Evolutionary conservation across 441 rosid genomes (phyloP).

Genomic region (Euphorbia celastroides): DNA sequence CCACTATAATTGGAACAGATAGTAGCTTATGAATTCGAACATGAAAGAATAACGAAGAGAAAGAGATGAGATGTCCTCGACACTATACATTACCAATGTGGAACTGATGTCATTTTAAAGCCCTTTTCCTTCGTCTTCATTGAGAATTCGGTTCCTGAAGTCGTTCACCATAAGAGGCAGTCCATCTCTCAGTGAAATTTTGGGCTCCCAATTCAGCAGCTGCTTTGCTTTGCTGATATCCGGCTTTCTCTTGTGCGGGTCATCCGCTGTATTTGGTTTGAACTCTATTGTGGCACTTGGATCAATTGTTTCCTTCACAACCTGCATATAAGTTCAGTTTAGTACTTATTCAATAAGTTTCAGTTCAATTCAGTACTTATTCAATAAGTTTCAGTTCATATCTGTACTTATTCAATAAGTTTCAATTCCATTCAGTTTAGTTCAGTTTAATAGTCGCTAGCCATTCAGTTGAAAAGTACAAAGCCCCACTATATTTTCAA

Average conservation of each 20-base stretch:
- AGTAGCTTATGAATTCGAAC: slow-evolving; percentile 7
- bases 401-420: too few species aligned
- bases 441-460: too few species aligned
- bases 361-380: too few species aligned
- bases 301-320: slow-evolving; percentile 85
- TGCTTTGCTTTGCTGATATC: slow-evolving; percentile 92
- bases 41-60: slow-evolving; percentile 22
- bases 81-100: slow-evolving; percentile 35
- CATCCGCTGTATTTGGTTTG: slow-evolving; percentile 86
- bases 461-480: too few species aligned
- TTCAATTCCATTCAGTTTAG: too few species aligned
- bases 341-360: too few species aligned
- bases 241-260: slow-evolving; percentile 95
- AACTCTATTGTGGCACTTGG: slow-evolving; percentile 89
- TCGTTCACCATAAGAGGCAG: slow-evolving; percentile 92
- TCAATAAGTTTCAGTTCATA: too few species aligned
- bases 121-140: slow-evolving; percentile 76
- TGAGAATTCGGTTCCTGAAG: slow-evolving; percentile 81
- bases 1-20: slow-evolving; percentile 16
- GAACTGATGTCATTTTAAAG: slow-evolving; percentile 20
- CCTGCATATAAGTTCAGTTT: slow-evolving; percentile 38
- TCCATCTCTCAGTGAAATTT: slow-evolving; percentile 71
- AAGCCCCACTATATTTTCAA: too few species aligned
- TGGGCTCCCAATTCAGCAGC: slow-evolving; percentile 88
- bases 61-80: slow-evolving; percentile 24